Evolutionary conservation across 768 basidiomycete genomes (phyloP).

Genomic region (Mycena polygramma): DNA sequence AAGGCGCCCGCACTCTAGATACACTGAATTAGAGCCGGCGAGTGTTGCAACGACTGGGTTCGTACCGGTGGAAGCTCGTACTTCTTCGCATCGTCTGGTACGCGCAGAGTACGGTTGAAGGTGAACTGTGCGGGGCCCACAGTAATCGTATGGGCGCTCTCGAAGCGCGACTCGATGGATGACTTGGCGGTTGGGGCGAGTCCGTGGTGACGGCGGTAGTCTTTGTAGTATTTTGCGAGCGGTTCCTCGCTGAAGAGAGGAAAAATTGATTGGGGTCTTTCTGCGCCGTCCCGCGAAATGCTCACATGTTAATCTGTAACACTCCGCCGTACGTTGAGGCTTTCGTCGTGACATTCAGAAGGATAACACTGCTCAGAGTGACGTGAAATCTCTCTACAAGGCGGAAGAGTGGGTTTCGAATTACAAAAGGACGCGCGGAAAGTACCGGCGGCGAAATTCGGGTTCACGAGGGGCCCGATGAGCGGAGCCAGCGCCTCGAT

Average conservation of each 20-base stretch:
- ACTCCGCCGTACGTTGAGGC: not conserved
- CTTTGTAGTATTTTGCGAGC: slow-evolving; percentile 17
- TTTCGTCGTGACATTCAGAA: not conserved
- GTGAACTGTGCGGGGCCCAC: slow-evolving; percentile 5
- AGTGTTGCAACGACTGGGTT: too few species aligned
- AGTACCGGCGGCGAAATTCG: not conserved
- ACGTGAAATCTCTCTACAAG: not conserved
- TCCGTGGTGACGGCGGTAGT: slow-evolving; percentile 9
- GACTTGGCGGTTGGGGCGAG: not conserved
- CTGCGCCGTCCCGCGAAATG: too few species aligned
- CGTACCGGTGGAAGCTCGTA: slow-evolving; percentile 16
- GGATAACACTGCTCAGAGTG: not conserved
- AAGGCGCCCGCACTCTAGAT: slow-evolving; percentile 6
- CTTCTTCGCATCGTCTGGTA: slow-evolving; percentile 5
- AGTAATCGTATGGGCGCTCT: not conserved
- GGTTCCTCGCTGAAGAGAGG: not conserved
- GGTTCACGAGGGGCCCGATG: not conserved
- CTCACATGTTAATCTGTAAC: slow-evolving; percentile 11
- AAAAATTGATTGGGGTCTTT: not conserved
- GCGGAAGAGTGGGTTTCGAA: not conserved
- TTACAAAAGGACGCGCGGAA: not conserved
- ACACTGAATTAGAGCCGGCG: not conserved
- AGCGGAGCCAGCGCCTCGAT: not conserved
- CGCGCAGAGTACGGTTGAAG: slow-evolving; percentile 12
- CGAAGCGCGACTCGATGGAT: not conserved